Evolutionary conservation across 2,329 filamentous ascomycete genomes (phyloP), one percentile per base, ranked within the genome.

Genomic region (Cephalotrichum gorgonifer): DNA sequence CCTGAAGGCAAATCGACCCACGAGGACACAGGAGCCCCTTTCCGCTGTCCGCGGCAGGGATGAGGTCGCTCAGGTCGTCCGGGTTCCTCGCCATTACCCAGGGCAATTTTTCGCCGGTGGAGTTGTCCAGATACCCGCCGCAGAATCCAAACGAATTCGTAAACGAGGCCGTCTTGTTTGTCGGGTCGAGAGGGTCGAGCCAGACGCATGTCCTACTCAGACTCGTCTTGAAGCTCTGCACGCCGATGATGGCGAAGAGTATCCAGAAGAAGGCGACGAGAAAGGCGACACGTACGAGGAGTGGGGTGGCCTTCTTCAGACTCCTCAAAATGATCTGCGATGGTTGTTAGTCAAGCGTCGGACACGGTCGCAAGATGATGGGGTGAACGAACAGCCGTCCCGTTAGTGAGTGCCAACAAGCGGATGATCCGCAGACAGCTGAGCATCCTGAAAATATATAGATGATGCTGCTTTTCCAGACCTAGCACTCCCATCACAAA

Each of bases 211-310:
- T 83, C 44, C 87, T 83, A 55, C 78, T 79, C 23, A 91, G 66
- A 63, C 86, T 91, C 8, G 85, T 83, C 66, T 91, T 91, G 71
- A 98, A 98, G 66, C 87, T 95, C 63, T 98, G 94, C 22, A 98
- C 86, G 6, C 93, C 94, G 51, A 98, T 83, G 53, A 98, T 96
- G 33, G 89, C 93, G 68, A 98, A 98, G 11, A 97, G 70, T 39
- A 98, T 76, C 93, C 93, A 98, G 67, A 98, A 98, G 68, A 98
- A 98, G 14, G 86, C 79, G 55, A 98, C 89, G 22, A 98, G 73
- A 61, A 98, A 96, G 2, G 88, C 90, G 28, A 98, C 90, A 53
- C 95, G 88, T 25, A 96, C 80, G 23, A 98, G 79, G 31, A 95
- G 73, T 2, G 94, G 93, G 0, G 91, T 88, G 2, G 93, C 90